These are phyloP conservation scores for Leccinellum luteum DNA, from an alignment of 768 basidiomycete genomes.

Conservation along the genomic window DNA sequence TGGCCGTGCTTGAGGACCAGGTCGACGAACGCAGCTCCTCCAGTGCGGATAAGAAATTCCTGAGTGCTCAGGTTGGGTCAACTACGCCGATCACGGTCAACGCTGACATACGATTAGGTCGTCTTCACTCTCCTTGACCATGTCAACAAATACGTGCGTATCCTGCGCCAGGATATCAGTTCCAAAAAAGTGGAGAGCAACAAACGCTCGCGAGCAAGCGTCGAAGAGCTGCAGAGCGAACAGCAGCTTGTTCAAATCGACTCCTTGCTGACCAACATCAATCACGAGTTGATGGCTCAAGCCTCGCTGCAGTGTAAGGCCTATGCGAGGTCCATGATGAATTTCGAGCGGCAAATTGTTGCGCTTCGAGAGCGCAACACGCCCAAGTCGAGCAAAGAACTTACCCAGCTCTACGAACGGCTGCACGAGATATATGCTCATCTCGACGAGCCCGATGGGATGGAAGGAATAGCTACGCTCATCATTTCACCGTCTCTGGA, in stretches of 20 bases:
- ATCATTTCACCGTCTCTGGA: conserved; percentile 89
- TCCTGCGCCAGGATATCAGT: conserved; percentile 63
- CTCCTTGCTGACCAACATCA: conserved; percentile 77
- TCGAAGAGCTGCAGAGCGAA: conserved; percentile 39
- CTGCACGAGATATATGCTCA: conserved; percentile 96
- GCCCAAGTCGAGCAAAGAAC: conserved; percentile 44
- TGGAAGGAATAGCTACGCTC: conserved; percentile 93
- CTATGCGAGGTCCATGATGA: conserved; percentile 92
- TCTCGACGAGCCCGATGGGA: conserved; percentile 97
- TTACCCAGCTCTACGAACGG: conserved; percentile 65
- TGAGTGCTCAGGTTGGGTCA: conserved; percentile 84
- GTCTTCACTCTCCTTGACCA: conserved; percentile 96
- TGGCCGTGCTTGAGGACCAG: conserved; percentile 85
- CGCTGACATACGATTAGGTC: conserved; percentile 49
- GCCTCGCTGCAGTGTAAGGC: conserved; percentile 95
- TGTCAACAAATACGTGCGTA: conserved; percentile 83
- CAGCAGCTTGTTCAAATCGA: conserved; percentile 73
- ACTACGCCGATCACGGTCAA: background rate
- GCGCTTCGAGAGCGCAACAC: conserved; percentile 42
- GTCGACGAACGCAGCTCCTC: conserved; percentile 58
- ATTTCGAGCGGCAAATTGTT: conserved; percentile 83
- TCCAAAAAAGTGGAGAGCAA: conserved; percentile 45
- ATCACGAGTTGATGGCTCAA: conserved; percentile 85
- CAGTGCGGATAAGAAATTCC: conserved; percentile 73
- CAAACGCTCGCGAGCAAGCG: conserved; percentile 46